Conservation (phyloP, 177 flowering plant genomes). For the Vitis hybrid region DNA sequence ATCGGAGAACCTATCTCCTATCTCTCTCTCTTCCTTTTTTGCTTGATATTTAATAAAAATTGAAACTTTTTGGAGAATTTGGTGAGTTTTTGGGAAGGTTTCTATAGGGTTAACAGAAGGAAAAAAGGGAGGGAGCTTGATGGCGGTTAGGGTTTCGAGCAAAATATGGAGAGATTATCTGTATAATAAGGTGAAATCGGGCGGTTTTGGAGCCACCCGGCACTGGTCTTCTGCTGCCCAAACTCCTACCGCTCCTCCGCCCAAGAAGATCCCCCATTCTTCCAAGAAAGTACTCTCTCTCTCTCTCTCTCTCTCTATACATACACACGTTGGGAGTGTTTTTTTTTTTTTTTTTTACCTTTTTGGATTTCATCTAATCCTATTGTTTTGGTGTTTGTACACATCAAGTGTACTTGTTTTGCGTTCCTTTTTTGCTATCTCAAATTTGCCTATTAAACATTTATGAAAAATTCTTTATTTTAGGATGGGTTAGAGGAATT, state of each 20-base stretch:
- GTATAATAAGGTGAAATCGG: slow-evolving; percentile 15
- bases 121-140: neutral
- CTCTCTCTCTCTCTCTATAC: neutral
- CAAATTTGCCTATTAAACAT: too few species aligned
- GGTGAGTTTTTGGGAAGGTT: too few species aligned
- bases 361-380: neutral
- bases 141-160: slow-evolving; percentile 32
- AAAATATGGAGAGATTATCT: slow-evolving; percentile 17
- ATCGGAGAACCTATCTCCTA: too few species aligned
- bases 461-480: too few species aligned
- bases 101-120: too few species aligned
- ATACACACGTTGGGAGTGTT: neutral
- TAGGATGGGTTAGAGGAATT: too few species aligned
- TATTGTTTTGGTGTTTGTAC: neutral
- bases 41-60: too few species aligned
- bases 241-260: slow-evolving; percentile 15
- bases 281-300: slow-evolving; percentile 41
- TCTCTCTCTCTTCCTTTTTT: too few species aligned
- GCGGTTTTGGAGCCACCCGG: slow-evolving; percentile 14
- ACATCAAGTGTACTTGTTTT: too few species aligned
- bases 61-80: too few species aligned
- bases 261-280: slow-evolving; percentile 37
- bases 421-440: too few species aligned
- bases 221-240: slow-evolving; percentile 25
- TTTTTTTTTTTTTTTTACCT: neutral